Conservation (phyloP, 129 eudicot genomes). For the Pittosporum tobira region DNA sequence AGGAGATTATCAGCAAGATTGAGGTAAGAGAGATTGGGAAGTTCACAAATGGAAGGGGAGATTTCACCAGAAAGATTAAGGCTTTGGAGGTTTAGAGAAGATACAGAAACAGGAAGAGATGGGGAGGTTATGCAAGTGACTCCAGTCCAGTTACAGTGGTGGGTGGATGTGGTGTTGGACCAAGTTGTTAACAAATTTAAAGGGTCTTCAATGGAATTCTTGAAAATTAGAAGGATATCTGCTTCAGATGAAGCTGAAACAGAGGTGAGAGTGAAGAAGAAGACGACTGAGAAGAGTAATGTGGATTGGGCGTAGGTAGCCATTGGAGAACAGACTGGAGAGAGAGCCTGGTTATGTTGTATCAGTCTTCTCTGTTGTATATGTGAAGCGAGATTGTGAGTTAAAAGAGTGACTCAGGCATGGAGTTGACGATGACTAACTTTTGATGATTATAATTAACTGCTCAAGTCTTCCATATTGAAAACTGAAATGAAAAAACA, state of each 20-base stretch:
- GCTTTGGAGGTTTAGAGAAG: constrained; percentile 54
- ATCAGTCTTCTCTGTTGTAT: constrained; percentile 10
- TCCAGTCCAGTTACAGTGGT: constrained; percentile 93
- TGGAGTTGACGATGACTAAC: too few relatives aligned
- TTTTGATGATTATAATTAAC: not conserved
- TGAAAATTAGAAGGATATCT: constrained; percentile 68
- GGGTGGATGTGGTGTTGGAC: constrained; percentile 56
- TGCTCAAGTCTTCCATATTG: constrained; percentile 2
- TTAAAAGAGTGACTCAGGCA: constrained; percentile 1
- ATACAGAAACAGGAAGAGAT: constrained; percentile 22
- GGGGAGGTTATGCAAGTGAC: constrained; percentile 42
- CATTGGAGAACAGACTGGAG: constrained; percentile 35
- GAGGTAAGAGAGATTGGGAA: constrained; percentile 40
- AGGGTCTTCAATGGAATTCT: constrained; percentile 65
- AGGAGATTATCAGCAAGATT: constrained; percentile 73
- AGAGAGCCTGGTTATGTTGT: not conserved
- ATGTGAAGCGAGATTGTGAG: constrained; percentile 27
- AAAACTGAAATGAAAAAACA: not conserved
- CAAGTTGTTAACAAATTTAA: constrained; percentile 52
- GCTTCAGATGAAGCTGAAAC: constrained; percentile 39
- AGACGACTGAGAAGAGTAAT: constrained; percentile 24
- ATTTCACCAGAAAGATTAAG: constrained; percentile 87
- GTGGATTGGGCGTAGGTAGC: constrained; percentile 38
- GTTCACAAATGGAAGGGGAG: constrained; percentile 55
- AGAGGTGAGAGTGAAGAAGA: constrained; percentile 14